phyloP scores from a whole-genome alignment of 2,329 filamentous ascomycete species.

The Bimuria novae-zelandiae region DNA sequence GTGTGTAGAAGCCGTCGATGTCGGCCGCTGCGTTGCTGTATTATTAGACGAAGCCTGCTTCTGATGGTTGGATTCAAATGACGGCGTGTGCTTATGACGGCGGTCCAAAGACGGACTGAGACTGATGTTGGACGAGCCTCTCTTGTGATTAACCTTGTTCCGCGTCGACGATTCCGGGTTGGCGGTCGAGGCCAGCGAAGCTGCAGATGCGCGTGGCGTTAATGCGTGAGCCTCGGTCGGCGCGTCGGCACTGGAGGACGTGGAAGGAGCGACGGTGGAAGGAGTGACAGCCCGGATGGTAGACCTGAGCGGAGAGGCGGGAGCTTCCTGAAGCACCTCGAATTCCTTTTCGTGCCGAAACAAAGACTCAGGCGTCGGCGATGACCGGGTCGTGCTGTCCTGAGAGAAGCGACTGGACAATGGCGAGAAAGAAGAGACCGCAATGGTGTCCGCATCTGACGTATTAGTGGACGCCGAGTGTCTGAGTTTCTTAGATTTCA shows the following conservation, averaged over 20 bases:
- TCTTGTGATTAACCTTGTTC: constrained; percentile 24
- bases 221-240: constrained; percentile 39
- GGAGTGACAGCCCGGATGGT: constrained; percentile 47
- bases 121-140: constrained; percentile 36
- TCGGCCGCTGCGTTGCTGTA: constrained; percentile 34
- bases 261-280: constrained; percentile 43
- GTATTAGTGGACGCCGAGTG: constrained; percentile 45
- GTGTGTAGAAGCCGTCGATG: constrained; percentile 35
- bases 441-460: constrained; percentile 46
- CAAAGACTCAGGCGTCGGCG: constrained; percentile 35
- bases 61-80: constrained; percentile 34
- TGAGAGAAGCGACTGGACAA: constrained; percentile 46
- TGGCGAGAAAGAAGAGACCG: constrained; percentile 43
- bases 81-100: constrained; percentile 31
- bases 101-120: constrained; percentile 28
- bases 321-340: constrained; percentile 39
- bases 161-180: constrained; percentile 30
- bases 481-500: constrained; percentile 42
- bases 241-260: constrained; percentile 35
- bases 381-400: constrained; percentile 45
- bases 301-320: constrained; percentile 25
- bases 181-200: constrained; percentile 40
- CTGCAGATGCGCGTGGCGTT: constrained; percentile 42
- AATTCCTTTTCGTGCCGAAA: constrained; percentile 36
- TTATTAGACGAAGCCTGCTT: constrained; percentile 41